Percentiles rank a stretch among this genome's conserved stretches.
phyloP scores from a whole-genome alignment of 108 stramenopile species.

The Fragilariopsis cylindrus region DNA sequence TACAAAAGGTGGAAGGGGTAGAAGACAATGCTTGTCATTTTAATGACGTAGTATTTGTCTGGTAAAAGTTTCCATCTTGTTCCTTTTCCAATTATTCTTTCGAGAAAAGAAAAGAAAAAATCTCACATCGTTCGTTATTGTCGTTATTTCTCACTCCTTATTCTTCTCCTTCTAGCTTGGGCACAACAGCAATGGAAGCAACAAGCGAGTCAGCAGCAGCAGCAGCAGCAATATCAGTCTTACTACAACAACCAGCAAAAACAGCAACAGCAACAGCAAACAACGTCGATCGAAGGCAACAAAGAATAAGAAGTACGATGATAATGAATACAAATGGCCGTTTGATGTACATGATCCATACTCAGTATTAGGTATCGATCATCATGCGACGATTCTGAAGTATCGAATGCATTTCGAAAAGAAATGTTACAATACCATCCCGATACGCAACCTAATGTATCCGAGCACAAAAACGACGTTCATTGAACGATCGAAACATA shows the following conservation, averaged over 20 bases:
- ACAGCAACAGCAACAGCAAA: conserved; percentile 41
- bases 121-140: no score
- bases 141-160: no score
- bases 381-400: conserved; percentile 64
- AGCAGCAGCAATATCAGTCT: conserved; percentile 34
- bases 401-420: conserved; percentile 77
- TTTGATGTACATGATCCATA: conserved; percentile 84
- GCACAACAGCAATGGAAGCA: conserved; percentile 68
- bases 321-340: conserved; percentile 66
- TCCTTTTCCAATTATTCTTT: no score
- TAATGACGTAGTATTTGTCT: no score
- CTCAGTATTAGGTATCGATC: conserved; percentile 61
- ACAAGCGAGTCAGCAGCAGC: conserved; percentile 54
- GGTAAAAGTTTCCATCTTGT: no score
- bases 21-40: no score
- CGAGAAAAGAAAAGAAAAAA: no score
- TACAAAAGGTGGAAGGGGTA: no score
- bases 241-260: conserved; percentile 34
- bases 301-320: not conserved
- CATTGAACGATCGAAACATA: conserved; percentile 73
- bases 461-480: conserved; percentile 67
- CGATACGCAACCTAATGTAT: conserved; percentile 58
- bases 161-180: conserved; percentile 39
- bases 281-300: conserved; percentile 29
- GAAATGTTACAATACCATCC: conserved; percentile 86